Conservation (phyloP, 129 eudicot species). For the Sambucus nigra region DNA sequence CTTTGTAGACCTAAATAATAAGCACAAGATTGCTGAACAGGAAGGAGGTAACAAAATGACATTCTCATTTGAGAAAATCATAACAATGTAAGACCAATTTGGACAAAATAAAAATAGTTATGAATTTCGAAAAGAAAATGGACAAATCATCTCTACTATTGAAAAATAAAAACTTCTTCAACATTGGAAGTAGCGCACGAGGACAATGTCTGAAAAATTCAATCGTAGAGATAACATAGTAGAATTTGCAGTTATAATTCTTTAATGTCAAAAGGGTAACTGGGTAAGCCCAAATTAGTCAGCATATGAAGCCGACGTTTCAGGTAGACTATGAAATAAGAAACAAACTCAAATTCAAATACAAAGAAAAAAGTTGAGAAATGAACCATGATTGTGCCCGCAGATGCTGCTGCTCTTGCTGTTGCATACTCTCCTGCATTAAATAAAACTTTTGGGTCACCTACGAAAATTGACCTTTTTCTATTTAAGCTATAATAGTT, state of each 20-base stretch:
- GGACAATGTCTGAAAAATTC: conserved; percentile 57
- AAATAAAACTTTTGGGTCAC: background rate
- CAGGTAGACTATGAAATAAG: background rate
- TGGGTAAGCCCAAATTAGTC: too few relatives aligned
- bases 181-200: conserved; percentile 86
- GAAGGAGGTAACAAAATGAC: background rate
- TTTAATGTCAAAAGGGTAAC: too few relatives aligned
- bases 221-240: background rate
- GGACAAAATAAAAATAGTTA: too few relatives aligned
- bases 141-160: too few relatives aligned
- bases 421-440: conserved; percentile 81
- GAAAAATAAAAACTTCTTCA: conserved; percentile 94
- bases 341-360: background rate
- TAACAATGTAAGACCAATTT: background rate
- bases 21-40: conserved; percentile 4
- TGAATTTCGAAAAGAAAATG: too few relatives aligned
- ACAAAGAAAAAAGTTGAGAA: conserved; percentile 5
- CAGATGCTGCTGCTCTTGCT: conserved; percentile 84
- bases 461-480: background rate
- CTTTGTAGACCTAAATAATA: conserved; percentile 63
- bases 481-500: background rate
- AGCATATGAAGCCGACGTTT: background rate
- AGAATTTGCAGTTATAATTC: background rate
- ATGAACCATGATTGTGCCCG: conserved; percentile 91
- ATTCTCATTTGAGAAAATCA: background rate